These are phyloP conservation scores for Rhynchosporium agropyri DNA, from an alignment of 2,329 filamentous ascomycete genomes.

Conservation along the genomic window DNA sequence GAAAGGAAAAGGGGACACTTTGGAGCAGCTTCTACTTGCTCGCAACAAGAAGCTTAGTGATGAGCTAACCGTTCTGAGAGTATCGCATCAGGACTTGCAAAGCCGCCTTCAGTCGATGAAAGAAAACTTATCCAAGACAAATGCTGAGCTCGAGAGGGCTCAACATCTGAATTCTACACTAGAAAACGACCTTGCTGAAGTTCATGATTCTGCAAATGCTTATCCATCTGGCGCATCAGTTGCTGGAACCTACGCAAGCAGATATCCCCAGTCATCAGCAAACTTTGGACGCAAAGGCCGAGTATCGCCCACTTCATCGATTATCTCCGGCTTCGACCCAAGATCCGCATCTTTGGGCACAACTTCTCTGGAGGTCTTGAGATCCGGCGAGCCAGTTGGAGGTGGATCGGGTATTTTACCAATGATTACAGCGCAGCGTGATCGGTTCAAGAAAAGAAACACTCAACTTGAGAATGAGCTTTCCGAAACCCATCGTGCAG, in stretches of 20 bases:
- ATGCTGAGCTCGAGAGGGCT: conserved; percentile 82
- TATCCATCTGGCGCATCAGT: conserved; percentile 92
- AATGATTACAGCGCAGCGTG: conserved; percentile 97
- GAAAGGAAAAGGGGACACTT: conserved; percentile 71
- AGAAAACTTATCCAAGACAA: conserved; percentile 80
- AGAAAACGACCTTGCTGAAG: conserved; percentile 85
- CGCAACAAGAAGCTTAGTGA: conserved; percentile 97
- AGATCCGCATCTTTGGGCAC: conserved; percentile 52
- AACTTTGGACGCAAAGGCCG: conserved; percentile 63
- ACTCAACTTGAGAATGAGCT: conserved; percentile 87
- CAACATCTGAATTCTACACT: conserved; percentile 84
- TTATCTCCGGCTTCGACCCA: conserved; percentile 94
- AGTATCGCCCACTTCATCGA: conserved; percentile 91
- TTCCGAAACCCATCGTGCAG: conserved; percentile 77
- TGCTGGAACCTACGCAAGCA: conserved; percentile 84
- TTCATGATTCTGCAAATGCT: conserved; percentile 83
- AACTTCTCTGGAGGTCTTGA: conserved; percentile 58
- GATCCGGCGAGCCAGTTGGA: conserved; percentile 65
- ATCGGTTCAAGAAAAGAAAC: conserved; percentile 97
- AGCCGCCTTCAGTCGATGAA: conserved; percentile 77
- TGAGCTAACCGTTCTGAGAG: conserved; percentile 87
- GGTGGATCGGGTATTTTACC: conserved; percentile 87
- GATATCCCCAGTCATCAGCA: conserved; percentile 71
- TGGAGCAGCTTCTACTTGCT: conserved; percentile 88
- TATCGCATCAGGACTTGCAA: conserved; percentile 92